Evolutionary conservation across 192 early-diverging fungal genomes (phyloP), one percentile per base, ranked within the genome.

Genomic region (Gryganskiella cystojenkinii): DNA sequence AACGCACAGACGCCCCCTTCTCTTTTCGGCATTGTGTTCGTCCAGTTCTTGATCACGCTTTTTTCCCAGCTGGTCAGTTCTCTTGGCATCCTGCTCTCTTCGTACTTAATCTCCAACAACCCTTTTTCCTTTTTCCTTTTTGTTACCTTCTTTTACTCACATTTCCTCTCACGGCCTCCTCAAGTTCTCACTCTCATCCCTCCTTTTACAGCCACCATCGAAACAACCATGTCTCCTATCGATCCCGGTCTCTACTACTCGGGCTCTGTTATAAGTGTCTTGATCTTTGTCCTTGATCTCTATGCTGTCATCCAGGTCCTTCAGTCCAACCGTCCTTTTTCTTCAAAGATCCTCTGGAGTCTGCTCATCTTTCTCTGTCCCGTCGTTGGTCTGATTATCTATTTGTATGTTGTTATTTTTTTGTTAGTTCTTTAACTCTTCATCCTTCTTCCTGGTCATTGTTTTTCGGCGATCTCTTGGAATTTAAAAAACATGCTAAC

Each of bases 291-390:
- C 49, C 53, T 64, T 20, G 74, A 78, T 25, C 66, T 78, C 15
- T 7, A 68, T 7, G 74, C 74, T 7, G 67, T 64, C 7, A 20
- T 78, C 61, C 74, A 78, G 22, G 61, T 78, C 49, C 19, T 78
- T 46, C 55, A 78, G 25, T 68, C 65, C 22, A 47, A 69, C 46
- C 44, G 55, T 3, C 61, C 66, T 33, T 24, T 64, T 14, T 54
- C 64, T 22, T 51, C 59, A 52, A 78, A 78, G 50, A 45, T 78
- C 28, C 67, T 78, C 19, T 78, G 74, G 74, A 56, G 45, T n/a
- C 31, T 78, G 10, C 66, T 78, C 60, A 78, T 78, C 55, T 64
- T 78, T 42, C 67, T 78, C 46, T 78, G 44, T 24, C 74, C 74
- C 24, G 40, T 78, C 19, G 42, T 61, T 14, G 74, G 74, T 19